phyloP scores from a whole-genome alignment of 768 basidiomycete species.

The Suillus clintonianus region DNA sequence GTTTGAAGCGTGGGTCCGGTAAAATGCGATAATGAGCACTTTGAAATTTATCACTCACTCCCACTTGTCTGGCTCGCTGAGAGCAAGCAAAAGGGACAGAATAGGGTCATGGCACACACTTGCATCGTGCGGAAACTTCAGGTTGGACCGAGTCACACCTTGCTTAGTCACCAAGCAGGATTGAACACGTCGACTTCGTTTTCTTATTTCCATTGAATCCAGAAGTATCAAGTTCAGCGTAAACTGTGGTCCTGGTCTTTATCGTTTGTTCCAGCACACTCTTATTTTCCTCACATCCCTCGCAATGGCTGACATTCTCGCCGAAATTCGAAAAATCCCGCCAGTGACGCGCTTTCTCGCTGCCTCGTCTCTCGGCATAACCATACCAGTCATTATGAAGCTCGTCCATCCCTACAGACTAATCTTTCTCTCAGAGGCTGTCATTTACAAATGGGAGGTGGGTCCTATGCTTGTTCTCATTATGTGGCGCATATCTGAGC shows the following conservation, averaged over 20 bases:
- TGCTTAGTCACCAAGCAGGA: not conserved
- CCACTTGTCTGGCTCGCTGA: not conserved
- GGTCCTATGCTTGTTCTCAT: conserved; percentile 6
- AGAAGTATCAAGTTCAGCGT: not conserved
- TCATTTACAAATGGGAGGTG: conserved; percentile 58
- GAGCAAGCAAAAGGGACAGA: not conserved
- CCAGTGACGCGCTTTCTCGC: conserved; percentile 77
- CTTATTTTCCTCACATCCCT: not conserved
- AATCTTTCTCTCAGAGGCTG: conserved; percentile 50
- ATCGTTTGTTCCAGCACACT: not conserved
- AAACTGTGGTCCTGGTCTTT: not conserved
- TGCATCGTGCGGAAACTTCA: too few relatives aligned
- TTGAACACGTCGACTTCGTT: not conserved
- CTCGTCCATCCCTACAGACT: conserved; percentile 54
- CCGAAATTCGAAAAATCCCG: conserved; percentile 79
- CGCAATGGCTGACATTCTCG: conserved; percentile 48
- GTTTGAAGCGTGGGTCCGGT: not conserved
- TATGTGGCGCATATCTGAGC: too few relatives aligned
- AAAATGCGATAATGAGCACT: not conserved
- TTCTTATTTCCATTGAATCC: too few relatives aligned
- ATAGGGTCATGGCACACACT: too few relatives aligned
- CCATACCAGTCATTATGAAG: conserved; percentile 56
- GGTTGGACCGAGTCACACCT: too few relatives aligned
- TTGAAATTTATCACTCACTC: not conserved
- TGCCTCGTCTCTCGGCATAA: conserved; percentile 59